A percentile compares a stretch with the other conserved stretches of the same genome.
phyloP scores from a whole-genome alignment of 2,329 filamentous ascomycete species.

The Cephalotrichum gorgonifer region DNA sequence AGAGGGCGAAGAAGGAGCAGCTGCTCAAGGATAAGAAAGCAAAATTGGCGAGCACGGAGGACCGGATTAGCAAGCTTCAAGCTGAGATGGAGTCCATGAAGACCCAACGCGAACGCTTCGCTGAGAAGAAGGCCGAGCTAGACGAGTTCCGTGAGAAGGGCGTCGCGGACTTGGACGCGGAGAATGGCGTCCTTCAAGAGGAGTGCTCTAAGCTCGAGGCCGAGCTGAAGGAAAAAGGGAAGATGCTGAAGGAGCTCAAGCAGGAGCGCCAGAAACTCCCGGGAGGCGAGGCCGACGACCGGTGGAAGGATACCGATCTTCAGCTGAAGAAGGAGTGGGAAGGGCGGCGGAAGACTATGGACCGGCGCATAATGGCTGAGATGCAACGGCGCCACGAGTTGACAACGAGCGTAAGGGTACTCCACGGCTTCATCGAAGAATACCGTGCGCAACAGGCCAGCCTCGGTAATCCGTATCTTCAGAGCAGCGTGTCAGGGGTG shows the following conservation, averaged over 20 bases:
- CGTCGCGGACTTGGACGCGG: conserved; percentile 38
- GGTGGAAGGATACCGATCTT: conserved; percentile 38
- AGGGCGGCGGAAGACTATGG: conserved; percentile 39
- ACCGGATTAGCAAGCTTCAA: conserved; percentile 60
- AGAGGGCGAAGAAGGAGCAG: conserved; percentile 69
- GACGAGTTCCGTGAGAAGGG: conserved; percentile 41
- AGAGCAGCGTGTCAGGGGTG: conserved; percentile 29
- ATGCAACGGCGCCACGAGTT: conserved; percentile 10
- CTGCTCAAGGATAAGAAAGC: conserved; percentile 56
- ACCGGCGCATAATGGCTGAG: conserved; percentile 36
- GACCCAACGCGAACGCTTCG: conserved; percentile 42
- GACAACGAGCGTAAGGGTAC: not conserved
- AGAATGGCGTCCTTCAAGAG: conserved; percentile 53
- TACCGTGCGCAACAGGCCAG: conserved; percentile 1
- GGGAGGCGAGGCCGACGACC: conserved; percentile 50
- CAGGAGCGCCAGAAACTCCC: conserved; percentile 55
- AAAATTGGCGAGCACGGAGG: conserved; percentile 58
- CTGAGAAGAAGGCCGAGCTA: conserved; percentile 39
- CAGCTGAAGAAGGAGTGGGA: conserved; percentile 48
- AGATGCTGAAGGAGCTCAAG: conserved; percentile 62
- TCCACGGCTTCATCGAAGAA: conserved; percentile 3
- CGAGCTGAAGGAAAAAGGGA: conserved; percentile 55
- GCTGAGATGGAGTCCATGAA: conserved; percentile 51
- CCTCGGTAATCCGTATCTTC: conserved; percentile 27
- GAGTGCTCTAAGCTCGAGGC: conserved; percentile 57